phyloP scores from a whole-genome alignment of 225 moss, liverwort and hornwort genomes.

The Marchantia polymorpha region DNA sequence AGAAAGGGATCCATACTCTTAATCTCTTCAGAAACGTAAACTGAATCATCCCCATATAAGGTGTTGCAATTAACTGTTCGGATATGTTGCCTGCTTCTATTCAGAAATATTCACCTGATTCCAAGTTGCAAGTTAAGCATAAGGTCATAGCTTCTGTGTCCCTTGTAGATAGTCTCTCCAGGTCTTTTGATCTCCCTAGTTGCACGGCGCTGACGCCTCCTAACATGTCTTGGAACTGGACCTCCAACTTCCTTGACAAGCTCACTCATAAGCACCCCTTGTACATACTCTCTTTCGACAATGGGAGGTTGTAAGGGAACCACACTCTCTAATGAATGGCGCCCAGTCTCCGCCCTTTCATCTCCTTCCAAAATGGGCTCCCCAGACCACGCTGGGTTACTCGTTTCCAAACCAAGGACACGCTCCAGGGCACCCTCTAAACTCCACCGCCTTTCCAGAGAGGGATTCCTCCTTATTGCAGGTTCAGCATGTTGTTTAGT shows the following conservation, averaged over 20 bases:
- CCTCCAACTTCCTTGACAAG: constrained; percentile 68
- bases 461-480: constrained; percentile 41
- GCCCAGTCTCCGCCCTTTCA: constrained; percentile 39
- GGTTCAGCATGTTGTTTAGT: constrained; percentile 50
- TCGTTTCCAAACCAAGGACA: constrained; percentile 63
- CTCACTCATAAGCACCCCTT: constrained; percentile 99
- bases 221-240: constrained; percentile 52
- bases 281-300: constrained; percentile 95
- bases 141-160: constrained; percentile 96
- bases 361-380: constrained; percentile 86
- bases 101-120: constrained; percentile 60
- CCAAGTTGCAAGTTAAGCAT: constrained; percentile 99
- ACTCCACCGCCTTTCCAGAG: constrained; percentile 81
- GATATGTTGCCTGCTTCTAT: not conserved
- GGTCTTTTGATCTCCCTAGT: constrained; percentile 76
- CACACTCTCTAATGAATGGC: constrained; percentile 59
- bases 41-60: not conserved
- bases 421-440: constrained; percentile 73
- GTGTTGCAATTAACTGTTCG: not conserved
- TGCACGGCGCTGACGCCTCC: constrained; percentile 59
- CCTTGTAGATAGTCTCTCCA: constrained; percentile 95
- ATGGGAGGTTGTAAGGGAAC: constrained; percentile 67
- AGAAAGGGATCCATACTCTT: not conserved
- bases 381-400: constrained; percentile 54
- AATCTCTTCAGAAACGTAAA: too few relatives aligned